phyloP scores from a whole-genome alignment of 768 basidiomycete genomes.

The Hysterangium stoloniferum region DNA sequence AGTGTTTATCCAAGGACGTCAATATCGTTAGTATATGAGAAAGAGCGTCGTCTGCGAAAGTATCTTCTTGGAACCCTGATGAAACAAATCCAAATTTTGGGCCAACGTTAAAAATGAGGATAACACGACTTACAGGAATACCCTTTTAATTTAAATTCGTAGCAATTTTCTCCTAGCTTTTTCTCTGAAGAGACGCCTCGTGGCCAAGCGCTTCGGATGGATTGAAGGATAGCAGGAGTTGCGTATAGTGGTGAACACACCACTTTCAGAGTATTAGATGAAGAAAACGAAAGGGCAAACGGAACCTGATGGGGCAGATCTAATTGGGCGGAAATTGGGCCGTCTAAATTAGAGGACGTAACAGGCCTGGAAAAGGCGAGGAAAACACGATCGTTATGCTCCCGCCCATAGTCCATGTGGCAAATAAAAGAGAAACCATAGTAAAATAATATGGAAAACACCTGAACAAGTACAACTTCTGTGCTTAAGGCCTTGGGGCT shows the following conservation, averaged over 20 bases:
- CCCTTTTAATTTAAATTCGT: conserved; percentile 76
- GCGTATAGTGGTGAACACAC: conserved; percentile 68
- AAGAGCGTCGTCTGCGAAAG: conserved; percentile 66
- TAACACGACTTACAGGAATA: conserved; percentile 53
- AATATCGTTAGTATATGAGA: conserved; percentile 63
- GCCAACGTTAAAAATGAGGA: conserved; percentile 14
- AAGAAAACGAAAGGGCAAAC: conserved; percentile 70
- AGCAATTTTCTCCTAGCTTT: conserved; percentile 57
- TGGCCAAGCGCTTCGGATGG: conserved; percentile 72
- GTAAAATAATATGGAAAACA: conserved; percentile 54
- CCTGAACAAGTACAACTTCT: conserved; percentile 63
- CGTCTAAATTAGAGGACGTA: conserved; percentile 20
- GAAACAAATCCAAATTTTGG: conserved; percentile 13
- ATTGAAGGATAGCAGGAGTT: conserved; percentile 75
- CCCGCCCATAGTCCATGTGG: conserved; percentile 69
- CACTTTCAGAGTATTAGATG: conserved; percentile 60
- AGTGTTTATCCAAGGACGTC: conserved; percentile 56
- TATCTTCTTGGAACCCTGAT: conserved; percentile 72
- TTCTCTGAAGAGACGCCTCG: conserved; percentile 72
- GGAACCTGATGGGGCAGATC: conserved; percentile 35
- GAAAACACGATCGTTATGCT: conserved; percentile 63
- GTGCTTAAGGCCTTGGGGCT: conserved; percentile 56
- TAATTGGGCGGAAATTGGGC: conserved; percentile 33
- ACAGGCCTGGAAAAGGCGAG: conserved; percentile 59
- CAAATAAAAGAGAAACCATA: conserved; percentile 60